These are phyloP conservation scores for Blastobotrys arbuscula DNA, from an alignment of 1,139 yeast genomes.

Conservation along the genomic window DNA sequence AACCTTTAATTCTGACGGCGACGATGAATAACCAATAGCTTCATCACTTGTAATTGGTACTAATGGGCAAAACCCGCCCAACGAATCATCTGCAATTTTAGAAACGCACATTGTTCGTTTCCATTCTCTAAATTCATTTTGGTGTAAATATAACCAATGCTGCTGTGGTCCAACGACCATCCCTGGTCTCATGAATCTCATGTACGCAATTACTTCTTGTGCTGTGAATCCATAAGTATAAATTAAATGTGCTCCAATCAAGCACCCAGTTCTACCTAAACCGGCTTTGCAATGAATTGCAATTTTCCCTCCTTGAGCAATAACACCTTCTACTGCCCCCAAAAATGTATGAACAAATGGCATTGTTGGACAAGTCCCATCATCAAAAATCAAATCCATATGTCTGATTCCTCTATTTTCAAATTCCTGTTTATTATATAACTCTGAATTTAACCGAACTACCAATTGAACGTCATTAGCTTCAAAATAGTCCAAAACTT, in stretches of 20 bases:
- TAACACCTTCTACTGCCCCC: conserved; percentile 91
- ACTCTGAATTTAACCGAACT: conserved; percentile 84
- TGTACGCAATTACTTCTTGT: conserved; percentile 89
- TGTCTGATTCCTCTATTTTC: conserved; percentile 80
- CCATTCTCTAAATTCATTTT: conserved; percentile 95
- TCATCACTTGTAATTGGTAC: conserved; percentile 37
- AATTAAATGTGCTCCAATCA: conserved; percentile 93
- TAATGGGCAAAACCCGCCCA: conserved; percentile 74
- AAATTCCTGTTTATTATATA: conserved; percentile 80
- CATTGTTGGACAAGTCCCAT: conserved; percentile 96
- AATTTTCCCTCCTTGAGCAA: conserved; percentile 78
- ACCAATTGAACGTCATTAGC: conserved; percentile 77
- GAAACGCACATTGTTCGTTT: conserved; percentile 85
- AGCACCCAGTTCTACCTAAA: conserved; percentile 93
- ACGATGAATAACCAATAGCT: conserved; percentile 13
- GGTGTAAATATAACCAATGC: conserved; percentile 95
- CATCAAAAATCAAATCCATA: conserved; percentile 92
- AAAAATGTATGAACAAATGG: conserved; percentile 86
- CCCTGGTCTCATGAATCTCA: conserved; percentile 95
- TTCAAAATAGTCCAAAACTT: conserved; percentile 71
- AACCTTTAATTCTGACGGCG: neutral
- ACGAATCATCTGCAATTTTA: conserved; percentile 58
- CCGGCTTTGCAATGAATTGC: conserved; percentile 99
- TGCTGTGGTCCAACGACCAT: conserved; percentile 99
- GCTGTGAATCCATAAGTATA: conserved; percentile 97